Percentiles rank a stretch among this genome's conserved stretches.
These are phyloP conservation scores for Cymbopogon flexuosus DNA, from an alignment of 202 grass and related monocot genomes.

Conservation along the genomic window DNA sequence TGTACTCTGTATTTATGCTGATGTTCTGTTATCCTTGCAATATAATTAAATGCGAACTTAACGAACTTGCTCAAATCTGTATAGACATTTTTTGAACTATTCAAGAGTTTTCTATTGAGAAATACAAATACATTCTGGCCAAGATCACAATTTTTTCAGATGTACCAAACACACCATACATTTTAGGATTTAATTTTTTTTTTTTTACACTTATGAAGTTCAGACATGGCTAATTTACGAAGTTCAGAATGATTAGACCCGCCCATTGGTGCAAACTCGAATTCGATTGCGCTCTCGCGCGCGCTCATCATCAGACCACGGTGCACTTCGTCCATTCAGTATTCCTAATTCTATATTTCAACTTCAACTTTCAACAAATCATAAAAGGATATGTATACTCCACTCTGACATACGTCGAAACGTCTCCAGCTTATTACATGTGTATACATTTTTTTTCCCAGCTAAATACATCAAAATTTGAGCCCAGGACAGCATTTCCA, in stretches of 20 bases:
- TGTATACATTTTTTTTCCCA: slow-evolving; percentile 12
- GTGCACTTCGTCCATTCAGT: neutral
- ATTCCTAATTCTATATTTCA: neutral
- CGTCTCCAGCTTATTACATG: neutral
- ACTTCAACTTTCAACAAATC: neutral
- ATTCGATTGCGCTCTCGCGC: neutral
- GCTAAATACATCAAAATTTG: neutral
- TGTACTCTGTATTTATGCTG: neutral
- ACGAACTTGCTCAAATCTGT: neutral
- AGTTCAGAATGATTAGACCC: no score
- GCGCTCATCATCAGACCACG: neutral
- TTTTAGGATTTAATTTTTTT: no score
- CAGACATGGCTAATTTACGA: no score
- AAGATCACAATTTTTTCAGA: neutral
- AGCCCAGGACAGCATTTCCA: neutral
- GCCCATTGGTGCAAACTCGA: neutral
- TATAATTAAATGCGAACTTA: neutral
- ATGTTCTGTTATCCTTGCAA: neutral
- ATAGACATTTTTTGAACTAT: no score
- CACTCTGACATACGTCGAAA: neutral
- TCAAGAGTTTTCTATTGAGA: no score
- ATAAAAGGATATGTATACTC: neutral
- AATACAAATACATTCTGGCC: neutral
- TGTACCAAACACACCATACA: no score
- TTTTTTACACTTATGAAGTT: no score